Base-by-base conservation (phyloP, 257 asterid species). In the Salvia hispanica region DNA sequence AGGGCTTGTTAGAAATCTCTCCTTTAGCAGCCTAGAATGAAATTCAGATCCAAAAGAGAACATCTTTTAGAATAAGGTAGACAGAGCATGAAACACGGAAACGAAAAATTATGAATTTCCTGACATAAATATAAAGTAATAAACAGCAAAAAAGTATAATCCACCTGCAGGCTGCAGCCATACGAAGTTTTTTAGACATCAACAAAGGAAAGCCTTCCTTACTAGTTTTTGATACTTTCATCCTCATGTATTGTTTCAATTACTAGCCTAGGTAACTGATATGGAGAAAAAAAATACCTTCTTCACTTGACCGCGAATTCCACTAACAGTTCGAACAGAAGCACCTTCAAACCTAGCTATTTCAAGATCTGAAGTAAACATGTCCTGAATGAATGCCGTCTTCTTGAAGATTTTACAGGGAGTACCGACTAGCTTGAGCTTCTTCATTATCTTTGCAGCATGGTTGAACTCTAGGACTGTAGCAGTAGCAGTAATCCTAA, bases 351-450 rank as follows among this genome's bases (percentile, higher is more conserved):
- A 93, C 83, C 96, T 88, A 74, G 99, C 99, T 76, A 93, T 81
- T 83, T 93, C 99, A 75, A 93, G 97, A 83, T 86, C 95, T n/a
- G 99, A 88, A 65, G 99, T 93, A 79, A 90, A 93, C 99, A 93
- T 90, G 70, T 85, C 95, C 84, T 85, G 80, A 58, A 93, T 87
- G 76, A 93, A 86, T 72, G 97, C 97, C 13, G 99, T 90, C 80
- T 93, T 93, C 87, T 91, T 93, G 80, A 85, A 86, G 74, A 93
- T 88, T 81, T 86, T 87, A 76, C 97, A 81, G 62, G 99, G 91
- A 74, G 86, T 34, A 72, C 99, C 97, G 77, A 88, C 95, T 60
- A 93, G 86, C 84, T 93, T 93, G 72, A 93, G 82, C 82, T 93
- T 93, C 81, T 93, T 93, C 78, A 85, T 86, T 78, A 93, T 85